Evolutionary conservation across 2,329 filamentous ascomycete genomes (phyloP).

Genomic region (Cercospora zeae-maydis): DNA sequence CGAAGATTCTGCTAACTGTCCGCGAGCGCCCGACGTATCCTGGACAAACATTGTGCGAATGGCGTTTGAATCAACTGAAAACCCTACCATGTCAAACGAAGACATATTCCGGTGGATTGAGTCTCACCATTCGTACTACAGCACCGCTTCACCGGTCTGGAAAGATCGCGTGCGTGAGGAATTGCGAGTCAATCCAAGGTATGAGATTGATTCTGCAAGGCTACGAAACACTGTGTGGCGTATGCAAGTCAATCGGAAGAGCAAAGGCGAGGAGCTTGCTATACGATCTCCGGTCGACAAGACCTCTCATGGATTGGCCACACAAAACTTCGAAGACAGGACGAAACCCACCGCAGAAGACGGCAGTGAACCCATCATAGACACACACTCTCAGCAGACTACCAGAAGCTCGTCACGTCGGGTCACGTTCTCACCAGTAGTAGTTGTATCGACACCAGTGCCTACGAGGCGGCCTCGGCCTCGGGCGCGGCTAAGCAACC

Average conservation of each 20-base stretch:
- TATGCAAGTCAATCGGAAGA: not conserved
- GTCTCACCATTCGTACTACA: slow-evolving; percentile 9
- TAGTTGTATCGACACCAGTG: slow-evolving; percentile 9
- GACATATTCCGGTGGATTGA: slow-evolving; percentile 11
- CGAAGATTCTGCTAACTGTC: not conserved
- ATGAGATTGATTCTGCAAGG: slow-evolving; percentile 4
- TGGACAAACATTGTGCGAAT: slow-evolving; percentile 4
- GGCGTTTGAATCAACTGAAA: slow-evolving; percentile 3
- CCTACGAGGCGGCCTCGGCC: not conserved
- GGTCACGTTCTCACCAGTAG: slow-evolving; percentile 15
- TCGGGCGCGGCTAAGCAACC: not conserved
- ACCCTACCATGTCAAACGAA: not conserved
- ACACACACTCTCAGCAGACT: not conserved
- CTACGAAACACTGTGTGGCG: slow-evolving; percentile 7
- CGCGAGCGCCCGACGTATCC: slow-evolving; percentile 5
- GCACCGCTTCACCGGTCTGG: slow-evolving; percentile 5
- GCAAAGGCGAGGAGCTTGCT: not conserved
- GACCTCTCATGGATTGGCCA: not conserved
- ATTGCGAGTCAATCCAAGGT: slow-evolving; percentile 3
- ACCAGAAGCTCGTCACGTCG: slow-evolving; percentile 5
- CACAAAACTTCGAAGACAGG: not conserved
- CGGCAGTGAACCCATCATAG: not conserved
- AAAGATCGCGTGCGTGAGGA: slow-evolving; percentile 9
- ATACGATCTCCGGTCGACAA: not conserved
- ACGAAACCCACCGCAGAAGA: not conserved